Base-by-base conservation (phyloP, 2,329 filamentous ascomycete genomes). In the Thelonectria olida region DNA sequence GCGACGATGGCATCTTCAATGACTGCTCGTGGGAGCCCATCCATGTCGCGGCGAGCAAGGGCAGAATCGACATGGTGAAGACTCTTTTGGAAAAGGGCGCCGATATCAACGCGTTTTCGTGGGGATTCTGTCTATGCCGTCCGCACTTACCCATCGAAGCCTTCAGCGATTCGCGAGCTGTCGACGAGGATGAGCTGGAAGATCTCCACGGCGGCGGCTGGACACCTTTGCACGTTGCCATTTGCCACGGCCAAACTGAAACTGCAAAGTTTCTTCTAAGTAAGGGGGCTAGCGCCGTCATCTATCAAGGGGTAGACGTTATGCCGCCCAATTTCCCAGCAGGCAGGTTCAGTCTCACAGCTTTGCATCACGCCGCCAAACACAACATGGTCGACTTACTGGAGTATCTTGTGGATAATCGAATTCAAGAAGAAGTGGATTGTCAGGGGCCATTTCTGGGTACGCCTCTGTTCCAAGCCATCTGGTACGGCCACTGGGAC, bases 1-100 rank as follows among this genome's bases (percentile, higher is more conserved):
- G 70, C 58, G 70, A 72, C 36, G 69, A 72, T 19, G 70, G 70
- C 25, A 72, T 72, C 27, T 72, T 72, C 54, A 71, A 68, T 51
- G 70, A 72, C 49, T 72, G 70, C 31, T 65, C 67, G 31, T 72
- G 69, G 70, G 63, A 69, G 42, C 63, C 70, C 25, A 72, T 72
- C 49, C 70, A 72, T 31, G 53, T 72, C 22, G 70, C 70, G 8
- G 70, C 70, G 13, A 71, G 68, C 55, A 72, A 72, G 28, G 70
- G 70, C 28, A 62, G 69, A 12, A 70, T 62, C 34, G 70, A 72
- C 19, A 72, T 72, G 67, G 66, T 72, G 6, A 61, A 72, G 31
- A 20, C 64, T 31, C 67, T 72, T 8, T 62, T 72, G 20, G 67
- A 67, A 5, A 69, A 60, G 23, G 70, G 70, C 15, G 70, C 68